These are phyloP conservation scores for Arthrobotrys sphaeroides DNA, from an alignment of 2,329 filamentous ascomycete species.

Conservation along the genomic window DNA sequence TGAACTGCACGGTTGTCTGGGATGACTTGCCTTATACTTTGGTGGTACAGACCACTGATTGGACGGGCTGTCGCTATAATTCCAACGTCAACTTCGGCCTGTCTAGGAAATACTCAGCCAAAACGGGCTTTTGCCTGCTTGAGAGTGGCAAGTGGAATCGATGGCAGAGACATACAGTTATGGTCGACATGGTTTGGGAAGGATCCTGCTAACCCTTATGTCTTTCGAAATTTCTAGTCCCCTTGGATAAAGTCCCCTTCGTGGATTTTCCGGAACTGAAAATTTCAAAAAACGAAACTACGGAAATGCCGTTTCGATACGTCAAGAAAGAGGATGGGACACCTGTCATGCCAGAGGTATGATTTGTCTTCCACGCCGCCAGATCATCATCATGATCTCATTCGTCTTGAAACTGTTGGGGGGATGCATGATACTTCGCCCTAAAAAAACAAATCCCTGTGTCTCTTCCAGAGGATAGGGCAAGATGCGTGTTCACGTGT, in stretches of 20 bases:
- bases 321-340: slow-evolving; percentile 75
- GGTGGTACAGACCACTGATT: too few relatives aligned
- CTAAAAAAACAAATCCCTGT: too few relatives aligned
- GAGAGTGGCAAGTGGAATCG: too few relatives aligned
- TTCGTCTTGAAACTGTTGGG: neutral
- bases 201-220: neutral
- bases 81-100: too few relatives aligned
- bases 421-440: neutral
- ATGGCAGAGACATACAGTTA: too few relatives aligned
- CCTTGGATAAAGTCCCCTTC: slow-evolving; percentile 81
- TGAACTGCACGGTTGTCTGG: too few relatives aligned
- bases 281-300: slow-evolving; percentile 90
- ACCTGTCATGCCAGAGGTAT: slow-evolving; percentile 90
- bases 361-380: slow-evolving; percentile 54
- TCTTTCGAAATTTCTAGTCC: slow-evolving; percentile 65
- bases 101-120: too few relatives aligned
- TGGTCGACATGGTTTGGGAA: neutral
- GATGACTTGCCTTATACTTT: too few relatives aligned
- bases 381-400: slow-evolving; percentile 18
- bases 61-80: too few relatives aligned
- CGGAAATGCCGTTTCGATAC: slow-evolving; percentile 97
- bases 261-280: slow-evolving; percentile 88
- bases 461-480: neutral
- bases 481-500: neutral
- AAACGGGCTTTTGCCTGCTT: too few relatives aligned